Evolutionary conservation across 1,284 basidiomycete species (phyloP), one percentile per base, ranked within the genome.

Genomic region (Rhodotorula mucilaginosa): DNA sequence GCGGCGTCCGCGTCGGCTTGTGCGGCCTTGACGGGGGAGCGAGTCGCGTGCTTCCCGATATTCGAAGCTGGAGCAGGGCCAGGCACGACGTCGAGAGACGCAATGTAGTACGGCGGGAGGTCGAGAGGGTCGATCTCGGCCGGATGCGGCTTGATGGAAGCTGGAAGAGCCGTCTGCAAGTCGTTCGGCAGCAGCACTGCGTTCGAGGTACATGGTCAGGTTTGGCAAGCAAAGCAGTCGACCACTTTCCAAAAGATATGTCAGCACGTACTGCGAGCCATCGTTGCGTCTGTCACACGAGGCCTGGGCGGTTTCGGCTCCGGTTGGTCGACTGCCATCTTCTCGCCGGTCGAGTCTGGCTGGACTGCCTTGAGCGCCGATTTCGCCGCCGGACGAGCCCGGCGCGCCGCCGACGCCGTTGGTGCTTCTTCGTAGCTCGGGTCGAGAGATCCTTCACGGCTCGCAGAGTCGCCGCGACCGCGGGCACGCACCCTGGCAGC

Each of bases 131-230:
- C 65, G 65, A 73, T 49, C 23, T 67, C 69, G 54, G 68, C 65
- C 39, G 61, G 64, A 48, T 69, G 68, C 12, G 62, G 64, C 29
- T 56, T n/a, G 49, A 69, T 51, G 49, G 49, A 51, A 56, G 13
- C n/a, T 4, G 68, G 71, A n/a, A 34, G 21, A 2, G 65, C 47
- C 18, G 54, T 58, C 31, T 69, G 71, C 6, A 57, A 6, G 48
- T 64, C 62, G 59, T 73, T 62, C 54, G 65, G 71, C 15, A 73
- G 44, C 47, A 73, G 71, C 12, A 56, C 71, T 72, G 51, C 18
- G 6, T 8, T n/a, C 26, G 31, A 19, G 29, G 26, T 1, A 39
- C 6, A 12, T 18, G 7, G 39, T 6, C n/a, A 23, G 21, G 26
- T 1, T 31, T 12, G 46, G 46, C 18, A 2, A 51, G 26, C 12